A percentile compares a stretch with the other conserved stretches of the same genome.
Evolutionary conservation across 805 yeast species (phyloP).

Genomic region (Clavispora carvajalis): DNA sequence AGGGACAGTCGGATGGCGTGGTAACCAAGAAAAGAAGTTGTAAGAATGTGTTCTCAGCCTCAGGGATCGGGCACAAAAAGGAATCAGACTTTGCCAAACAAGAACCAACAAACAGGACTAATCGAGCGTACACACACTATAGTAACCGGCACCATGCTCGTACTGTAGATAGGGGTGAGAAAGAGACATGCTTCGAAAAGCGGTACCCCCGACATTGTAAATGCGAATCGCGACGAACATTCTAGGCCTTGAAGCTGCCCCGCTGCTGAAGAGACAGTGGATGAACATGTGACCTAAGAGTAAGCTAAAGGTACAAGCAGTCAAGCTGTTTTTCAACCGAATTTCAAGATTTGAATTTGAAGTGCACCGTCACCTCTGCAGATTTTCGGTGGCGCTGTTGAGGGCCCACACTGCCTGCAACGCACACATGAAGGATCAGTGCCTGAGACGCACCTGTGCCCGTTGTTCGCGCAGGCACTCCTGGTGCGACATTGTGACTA

Average conservation of each 20-base stretch:
- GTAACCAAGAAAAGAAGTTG: neutral
- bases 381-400: no score
- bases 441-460: neutral
- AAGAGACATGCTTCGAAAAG: conserved; percentile 1
- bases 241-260: neutral
- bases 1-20: neutral
- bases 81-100: neutral
- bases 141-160: conserved; percentile 1
- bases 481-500: neutral
- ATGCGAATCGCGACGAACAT: neutral
- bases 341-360: no score
- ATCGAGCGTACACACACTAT: conserved; percentile 1
- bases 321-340: no score
- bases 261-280: neutral
- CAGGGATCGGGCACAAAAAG: neutral
- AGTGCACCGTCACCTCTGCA: no score
- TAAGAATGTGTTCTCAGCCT: neutral
- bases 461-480: neutral
- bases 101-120: conserved; percentile 1
- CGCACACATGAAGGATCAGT: neutral
- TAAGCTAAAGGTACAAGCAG: no score
- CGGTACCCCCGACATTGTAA: neutral
- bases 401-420: neutral
- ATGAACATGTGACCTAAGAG: no score
- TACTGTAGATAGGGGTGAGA: conserved; percentile 1